Evolutionary conservation across 2,329 filamentous ascomycete species (phyloP).

Genomic region (Clarireedia paspali): DNA sequence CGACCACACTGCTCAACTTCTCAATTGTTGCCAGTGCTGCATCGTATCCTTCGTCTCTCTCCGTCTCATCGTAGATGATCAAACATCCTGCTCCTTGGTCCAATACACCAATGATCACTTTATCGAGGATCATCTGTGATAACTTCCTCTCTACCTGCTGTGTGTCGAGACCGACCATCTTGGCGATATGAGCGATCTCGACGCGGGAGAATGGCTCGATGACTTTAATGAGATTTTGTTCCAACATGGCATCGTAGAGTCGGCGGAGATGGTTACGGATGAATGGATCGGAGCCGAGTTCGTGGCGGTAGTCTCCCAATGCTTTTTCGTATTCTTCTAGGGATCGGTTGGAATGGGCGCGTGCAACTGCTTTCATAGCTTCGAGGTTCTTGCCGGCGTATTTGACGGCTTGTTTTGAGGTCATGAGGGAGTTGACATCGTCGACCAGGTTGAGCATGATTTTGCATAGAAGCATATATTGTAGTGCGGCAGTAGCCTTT

Average conservation of each 20-base stretch:
- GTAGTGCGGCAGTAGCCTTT: conserved; percentile 91
- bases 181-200: conserved; percentile 92
- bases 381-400: conserved; percentile 94
- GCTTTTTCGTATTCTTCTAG: conserved; percentile 96
- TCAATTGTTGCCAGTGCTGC: conserved; percentile 90
- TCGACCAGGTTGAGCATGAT: conserved; percentile 97
- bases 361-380: conserved; percentile 97
- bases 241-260: conserved; percentile 96
- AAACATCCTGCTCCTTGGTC: conserved; percentile 97
- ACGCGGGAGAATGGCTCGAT: conserved; percentile 98
- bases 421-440: conserved; percentile 91
- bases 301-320: conserved; percentile 81
- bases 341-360: conserved; percentile 89
- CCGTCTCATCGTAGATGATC: conserved; percentile 93
- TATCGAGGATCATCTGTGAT: conserved; percentile 98
- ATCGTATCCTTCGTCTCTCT: conserved; percentile 89
- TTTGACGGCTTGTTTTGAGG: conserved; percentile 92
- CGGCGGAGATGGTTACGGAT: conserved; percentile 94
- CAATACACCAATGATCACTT: conserved; percentile 94
- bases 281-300: conserved; percentile 90
- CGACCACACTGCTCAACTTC: conserved; percentile 94
- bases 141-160: conserved; percentile 97
- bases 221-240: conserved; percentile 99
- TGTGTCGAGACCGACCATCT: conserved; percentile 94
- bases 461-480: conserved; percentile 99